Evolutionary conservation across 805 yeast species (phyloP), one percentile per base, ranked within the genome.

Genomic region (Metschnikowia continentalis): DNA sequence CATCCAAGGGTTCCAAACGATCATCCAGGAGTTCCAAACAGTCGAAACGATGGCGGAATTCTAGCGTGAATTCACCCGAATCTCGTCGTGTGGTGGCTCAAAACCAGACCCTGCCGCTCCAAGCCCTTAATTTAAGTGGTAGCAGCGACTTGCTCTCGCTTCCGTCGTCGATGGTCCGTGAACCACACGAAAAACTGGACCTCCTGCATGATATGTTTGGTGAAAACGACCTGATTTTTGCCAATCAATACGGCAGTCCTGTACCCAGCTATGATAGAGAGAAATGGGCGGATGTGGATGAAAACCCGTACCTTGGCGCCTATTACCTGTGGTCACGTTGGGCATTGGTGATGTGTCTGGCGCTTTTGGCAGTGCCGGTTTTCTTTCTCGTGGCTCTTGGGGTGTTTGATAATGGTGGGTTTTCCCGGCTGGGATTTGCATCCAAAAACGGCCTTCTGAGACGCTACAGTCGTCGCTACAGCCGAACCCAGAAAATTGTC

Each of bases 301-400:
- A 42, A 26, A 32, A 30, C 20, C 19, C 4, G 8, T 35, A 42
- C 23, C 46, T 49, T 15, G 30, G 32, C 17, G 30, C 48, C 37
- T 14, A 35, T 33, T 35, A 44, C 17, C 54, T 55, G 42, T 57
- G 62, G 61, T 33, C 56, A 14, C 46, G 50, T 39, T 70, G 69
- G 57, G 32, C 51, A 5, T 11, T 56, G 6, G 54, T 70, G 60
- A 64, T 70, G 72, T 48, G 61, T 3, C 14, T 66, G 7, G 76
- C 72, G 2, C 59, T 72, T 5, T 43, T 73, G 7, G 57, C 69
- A 1, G 74, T 74, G 26, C 77, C 77, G 5, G 52, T 72, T n/a
- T 72, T 63, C 50, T 71, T 72, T 39, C 57, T 72, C 17, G 42
- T 72, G 10, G 49, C 71, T 3, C 46, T 68, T 8, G 77, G 77